Conservation (phyloP, 257 asterid genomes). For the Coffea canephora region DNA sequence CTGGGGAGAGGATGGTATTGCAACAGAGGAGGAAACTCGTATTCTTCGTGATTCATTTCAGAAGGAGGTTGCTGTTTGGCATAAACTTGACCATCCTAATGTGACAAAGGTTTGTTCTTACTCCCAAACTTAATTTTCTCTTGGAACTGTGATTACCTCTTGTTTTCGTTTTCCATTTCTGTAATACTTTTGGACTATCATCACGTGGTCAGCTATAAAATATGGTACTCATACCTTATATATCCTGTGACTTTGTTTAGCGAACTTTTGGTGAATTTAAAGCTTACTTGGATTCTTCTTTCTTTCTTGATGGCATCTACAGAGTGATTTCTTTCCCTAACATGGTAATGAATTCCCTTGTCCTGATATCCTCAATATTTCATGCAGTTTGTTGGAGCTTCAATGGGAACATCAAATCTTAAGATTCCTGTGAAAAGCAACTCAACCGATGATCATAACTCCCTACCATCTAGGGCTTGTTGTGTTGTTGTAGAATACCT, state of each 20-base stretch:
- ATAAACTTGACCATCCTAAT: constrained; percentile 68
- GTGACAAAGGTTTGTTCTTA: constrained; percentile 51
- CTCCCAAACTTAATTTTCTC: not conserved
- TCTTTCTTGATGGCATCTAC: not conserved
- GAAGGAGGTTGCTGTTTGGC: constrained; percentile 73
- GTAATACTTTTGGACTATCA: not conserved
- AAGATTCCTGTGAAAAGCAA: constrained; percentile 43
- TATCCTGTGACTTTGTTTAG: not conserved
- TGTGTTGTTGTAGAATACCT: constrained; percentile 66
- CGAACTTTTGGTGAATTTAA: not conserved
- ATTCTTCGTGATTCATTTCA: constrained; percentile 52
- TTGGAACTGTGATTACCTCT: not conserved
- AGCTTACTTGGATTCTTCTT: not conserved
- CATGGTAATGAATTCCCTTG: not conserved
- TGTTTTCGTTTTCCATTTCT: not conserved
- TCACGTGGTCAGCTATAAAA: not conserved
- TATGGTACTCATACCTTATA: not conserved
- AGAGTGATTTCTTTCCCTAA: not conserved
- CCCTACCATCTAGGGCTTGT: constrained; percentile 53
- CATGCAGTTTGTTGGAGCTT: constrained; percentile 55
- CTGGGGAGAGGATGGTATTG: constrained; percentile 71
- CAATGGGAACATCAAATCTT: constrained; percentile 57
- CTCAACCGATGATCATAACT: constrained; percentile 28
- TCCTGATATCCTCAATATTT: constrained; percentile 1
- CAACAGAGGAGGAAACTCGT: constrained; percentile 54